Conservation (phyloP, 2,329 filamentous ascomycete genomes). For the Lomentospora prolificans region DNA sequence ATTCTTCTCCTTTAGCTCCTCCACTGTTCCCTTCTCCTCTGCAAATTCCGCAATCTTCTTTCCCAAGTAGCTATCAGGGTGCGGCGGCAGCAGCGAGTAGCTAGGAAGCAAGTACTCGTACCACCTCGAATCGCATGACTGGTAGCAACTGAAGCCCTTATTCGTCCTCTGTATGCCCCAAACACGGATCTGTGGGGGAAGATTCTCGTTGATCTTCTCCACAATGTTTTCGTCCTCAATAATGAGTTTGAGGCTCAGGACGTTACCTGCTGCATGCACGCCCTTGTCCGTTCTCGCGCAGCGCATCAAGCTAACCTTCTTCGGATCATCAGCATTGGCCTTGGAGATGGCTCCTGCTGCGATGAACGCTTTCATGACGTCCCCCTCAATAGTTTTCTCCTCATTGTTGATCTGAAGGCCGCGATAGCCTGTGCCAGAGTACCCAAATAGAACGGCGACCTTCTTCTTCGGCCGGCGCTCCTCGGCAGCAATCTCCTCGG, state of each 20-base stretch:
- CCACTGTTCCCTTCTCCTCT: slow-evolving; percentile 61
- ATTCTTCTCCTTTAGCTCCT: slow-evolving; percentile 59
- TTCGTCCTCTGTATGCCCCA: slow-evolving; percentile 90
- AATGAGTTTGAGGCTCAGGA: slow-evolving; percentile 91
- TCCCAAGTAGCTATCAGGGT: slow-evolving; percentile 77
- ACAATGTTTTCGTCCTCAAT: slow-evolving; percentile 84
- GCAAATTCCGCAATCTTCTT: slow-evolving; percentile 73
- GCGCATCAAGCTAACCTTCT: slow-evolving; percentile 87
- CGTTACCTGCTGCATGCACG: slow-evolving; percentile 89
- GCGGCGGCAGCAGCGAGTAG: slow-evolving; percentile 84
- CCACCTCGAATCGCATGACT: slow-evolving; percentile 87
- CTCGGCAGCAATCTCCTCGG: slow-evolving; percentile 82
- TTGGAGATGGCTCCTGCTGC: slow-evolving; percentile 89
- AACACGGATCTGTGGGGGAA: slow-evolving; percentile 82
- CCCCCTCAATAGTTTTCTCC: slow-evolving; percentile 91
- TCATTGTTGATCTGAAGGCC: slow-evolving; percentile 84
- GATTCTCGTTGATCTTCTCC: slow-evolving; percentile 77
- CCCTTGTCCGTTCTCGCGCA: slow-evolving; percentile 97
- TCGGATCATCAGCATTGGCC: slow-evolving; percentile 91
- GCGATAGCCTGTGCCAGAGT: slow-evolving; percentile 92
- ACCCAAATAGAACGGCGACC: slow-evolving; percentile 90
- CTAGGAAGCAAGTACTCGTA: slow-evolving; percentile 97
- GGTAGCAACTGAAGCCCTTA: slow-evolving; percentile 89
- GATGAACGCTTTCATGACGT: slow-evolving; percentile 87
- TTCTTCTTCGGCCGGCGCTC: slow-evolving; percentile 87